These are phyloP conservation scores for Chlorella vulgaris DNA, from an alignment of 139 green algal species.

Conservation along the genomic window DNA sequence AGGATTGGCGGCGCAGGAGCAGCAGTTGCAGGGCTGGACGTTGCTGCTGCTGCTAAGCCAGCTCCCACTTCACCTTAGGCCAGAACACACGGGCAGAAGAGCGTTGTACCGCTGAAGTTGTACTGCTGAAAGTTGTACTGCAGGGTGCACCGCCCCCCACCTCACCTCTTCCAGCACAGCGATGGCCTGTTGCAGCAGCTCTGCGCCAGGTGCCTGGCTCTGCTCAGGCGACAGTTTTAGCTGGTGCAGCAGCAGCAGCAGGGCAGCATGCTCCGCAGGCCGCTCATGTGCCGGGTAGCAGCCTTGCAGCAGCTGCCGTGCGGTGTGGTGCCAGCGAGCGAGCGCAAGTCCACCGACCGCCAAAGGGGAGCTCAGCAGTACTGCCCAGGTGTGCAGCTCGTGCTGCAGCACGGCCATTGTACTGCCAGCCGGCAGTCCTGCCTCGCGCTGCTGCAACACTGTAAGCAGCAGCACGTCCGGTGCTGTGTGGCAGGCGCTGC, in stretches of 20 bases:
- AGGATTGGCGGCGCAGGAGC: too few species aligned
- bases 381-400: conserved; percentile 4
- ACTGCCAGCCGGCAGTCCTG: not conserved
- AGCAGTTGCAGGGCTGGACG: too few species aligned
- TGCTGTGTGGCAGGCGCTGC: not conserved
- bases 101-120: too few species aligned
- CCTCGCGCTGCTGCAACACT: not conserved
- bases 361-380: too few species aligned
- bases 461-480: not conserved
- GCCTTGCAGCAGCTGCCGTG: not conserved
- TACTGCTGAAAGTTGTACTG: too few species aligned
- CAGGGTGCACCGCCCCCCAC: too few species aligned
- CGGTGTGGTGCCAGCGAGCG: not conserved
- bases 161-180: not conserved
- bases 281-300: not conserved
- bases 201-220: not conserved
- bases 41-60: too few species aligned
- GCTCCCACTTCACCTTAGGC: too few species aligned
- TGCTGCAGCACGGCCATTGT: not conserved
- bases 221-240: not conserved
- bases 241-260: conserved; percentile 20
- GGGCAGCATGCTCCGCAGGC: conserved; percentile 23
- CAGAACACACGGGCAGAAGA: too few species aligned
- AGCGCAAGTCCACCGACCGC: not conserved
- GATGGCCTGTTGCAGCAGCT: not conserved